These are phyloP conservation scores for Rhynchosporium secalis DNA, from an alignment of 2,329 filamentous ascomycete genomes.

Conservation along the genomic window DNA sequence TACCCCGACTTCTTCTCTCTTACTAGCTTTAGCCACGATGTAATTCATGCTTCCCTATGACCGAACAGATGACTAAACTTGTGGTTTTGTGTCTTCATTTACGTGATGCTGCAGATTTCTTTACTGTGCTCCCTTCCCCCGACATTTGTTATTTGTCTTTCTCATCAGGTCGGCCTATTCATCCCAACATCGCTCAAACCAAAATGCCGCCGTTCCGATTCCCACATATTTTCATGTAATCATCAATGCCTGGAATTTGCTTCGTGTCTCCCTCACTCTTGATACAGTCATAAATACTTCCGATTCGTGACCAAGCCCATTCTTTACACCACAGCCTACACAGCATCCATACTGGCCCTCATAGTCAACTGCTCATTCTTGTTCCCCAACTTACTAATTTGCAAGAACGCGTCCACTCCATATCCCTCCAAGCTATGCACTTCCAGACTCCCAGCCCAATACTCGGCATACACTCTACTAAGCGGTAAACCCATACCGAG, in stretches of 20 bases:
- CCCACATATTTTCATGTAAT: too few species aligned
- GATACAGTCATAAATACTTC: too few species aligned
- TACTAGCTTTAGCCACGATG: constrained; percentile 40
- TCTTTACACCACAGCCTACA: constrained; percentile 40
- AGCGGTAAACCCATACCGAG: constrained; percentile 92
- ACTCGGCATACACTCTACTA: constrained; percentile 93
- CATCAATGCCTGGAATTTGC: too few species aligned
- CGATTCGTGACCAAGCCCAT: not conserved
- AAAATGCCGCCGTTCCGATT: not conserved
- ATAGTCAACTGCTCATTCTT: constrained; percentile 93
- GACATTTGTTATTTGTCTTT: not conserved
- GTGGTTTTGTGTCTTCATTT: not conserved
- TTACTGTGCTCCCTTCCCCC: not conserved
- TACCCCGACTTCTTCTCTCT: constrained; percentile 27
- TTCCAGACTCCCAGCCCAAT: constrained; percentile 92
- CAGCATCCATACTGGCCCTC: constrained; percentile 73
- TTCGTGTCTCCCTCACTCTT: too few species aligned
- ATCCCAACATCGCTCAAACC: not conserved
- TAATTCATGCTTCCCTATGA: constrained; percentile 39
- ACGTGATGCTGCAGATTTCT: not conserved
- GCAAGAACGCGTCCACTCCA: constrained; percentile 91
- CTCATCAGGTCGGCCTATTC: not conserved
- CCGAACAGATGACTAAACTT: not conserved
- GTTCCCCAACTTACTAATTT: constrained; percentile 95
- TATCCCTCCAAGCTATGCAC: constrained; percentile 93